Conservation (phyloP, 2,329 filamentous ascomycete species). For the Aspergillus carbonarius region DNA sequence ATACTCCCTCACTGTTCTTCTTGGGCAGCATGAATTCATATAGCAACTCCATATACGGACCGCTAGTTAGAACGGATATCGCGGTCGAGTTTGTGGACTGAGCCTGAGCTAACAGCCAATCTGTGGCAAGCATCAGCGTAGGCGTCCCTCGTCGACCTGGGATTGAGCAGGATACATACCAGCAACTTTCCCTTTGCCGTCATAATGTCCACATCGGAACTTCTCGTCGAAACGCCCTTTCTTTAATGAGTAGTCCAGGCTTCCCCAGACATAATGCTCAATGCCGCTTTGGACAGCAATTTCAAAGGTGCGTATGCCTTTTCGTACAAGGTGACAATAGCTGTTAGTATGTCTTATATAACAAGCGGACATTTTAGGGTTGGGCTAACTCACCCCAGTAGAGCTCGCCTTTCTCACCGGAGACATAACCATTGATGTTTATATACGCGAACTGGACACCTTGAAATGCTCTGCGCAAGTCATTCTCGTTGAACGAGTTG, state of each 20-base stretch:
- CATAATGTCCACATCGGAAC: not conserved
- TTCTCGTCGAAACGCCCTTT: not conserved
- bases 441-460: slow-evolving; percentile 51
- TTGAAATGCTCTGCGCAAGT: slow-evolving; percentile 46
- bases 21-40: slow-evolving; percentile 17
- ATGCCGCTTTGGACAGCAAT: not conserved
- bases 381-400: slow-evolving; percentile 31
- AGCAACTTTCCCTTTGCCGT: not conserved
- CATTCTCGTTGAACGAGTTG: slow-evolving; percentile 46
- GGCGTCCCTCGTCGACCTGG: no score
- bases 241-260: not conserved
- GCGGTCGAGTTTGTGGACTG: slow-evolving; percentile 30
- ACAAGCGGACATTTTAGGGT: slow-evolving; percentile 14
- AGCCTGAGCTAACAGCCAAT: not conserved
- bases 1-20: slow-evolving; percentile 10
- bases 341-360: not conserved
- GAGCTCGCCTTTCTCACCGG: slow-evolving; percentile 32
- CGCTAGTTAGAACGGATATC: slow-evolving; percentile 36
- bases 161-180: no score
- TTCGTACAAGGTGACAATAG: no score
- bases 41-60: slow-evolving; percentile 47
- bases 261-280: not conserved
- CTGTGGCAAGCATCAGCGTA: no score
- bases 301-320: not conserved
- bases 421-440: slow-evolving; percentile 55